Evolutionary conservation across 2,329 filamentous ascomycete genomes (phyloP), one percentile per base, ranked within the genome.

Genomic region (Verticillium isaacii): DNA sequence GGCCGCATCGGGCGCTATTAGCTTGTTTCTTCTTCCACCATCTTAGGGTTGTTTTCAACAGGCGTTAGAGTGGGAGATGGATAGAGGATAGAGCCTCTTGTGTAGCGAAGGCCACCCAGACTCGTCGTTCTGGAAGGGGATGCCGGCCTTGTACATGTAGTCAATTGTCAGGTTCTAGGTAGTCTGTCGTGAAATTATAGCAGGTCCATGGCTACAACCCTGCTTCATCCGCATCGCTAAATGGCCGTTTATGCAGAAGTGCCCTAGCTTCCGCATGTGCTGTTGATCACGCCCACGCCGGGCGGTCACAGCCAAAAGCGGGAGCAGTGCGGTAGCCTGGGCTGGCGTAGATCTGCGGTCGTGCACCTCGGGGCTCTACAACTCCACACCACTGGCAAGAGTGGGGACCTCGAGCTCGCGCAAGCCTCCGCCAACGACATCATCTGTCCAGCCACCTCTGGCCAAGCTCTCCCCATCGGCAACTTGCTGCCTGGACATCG

Each of bases 401-500:
- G 45, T 52, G 45, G 45, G 19, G 45, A 52, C 45, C 4, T 52
- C 11, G 19, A 23, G n/a, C 19, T 37, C 19, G 50, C 52, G 41
- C 41, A 61, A 62, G 56, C 61, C 54, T 55, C 36, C 59, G 36
- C 59, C 63, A 61, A 64, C 63, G 63, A 63, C 63, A 64, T 64
- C 63, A 61, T n/a, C 57, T 59, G 54, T 60, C 57, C 23, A 56
- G 41, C 56, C 50, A 63, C 62, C 62, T 55, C 56, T 59, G 56
- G 55, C 45, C n/a, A 52, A 52, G 45, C 45, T 41, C 45, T 41
- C 37, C 37, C 19, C 45, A 23, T 23, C 45, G n/a, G 6, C n/a
- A 52, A 14, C 45, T 52, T 14, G 45, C 45, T 52, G 45, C 45
- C 45, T 52, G n/a, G 9, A 55, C 61, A 59, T 32, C 57, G 50